Base-by-base conservation (phyloP, 2,329 filamentous ascomycete species). In the Colletotrichum caudatum region DNA sequence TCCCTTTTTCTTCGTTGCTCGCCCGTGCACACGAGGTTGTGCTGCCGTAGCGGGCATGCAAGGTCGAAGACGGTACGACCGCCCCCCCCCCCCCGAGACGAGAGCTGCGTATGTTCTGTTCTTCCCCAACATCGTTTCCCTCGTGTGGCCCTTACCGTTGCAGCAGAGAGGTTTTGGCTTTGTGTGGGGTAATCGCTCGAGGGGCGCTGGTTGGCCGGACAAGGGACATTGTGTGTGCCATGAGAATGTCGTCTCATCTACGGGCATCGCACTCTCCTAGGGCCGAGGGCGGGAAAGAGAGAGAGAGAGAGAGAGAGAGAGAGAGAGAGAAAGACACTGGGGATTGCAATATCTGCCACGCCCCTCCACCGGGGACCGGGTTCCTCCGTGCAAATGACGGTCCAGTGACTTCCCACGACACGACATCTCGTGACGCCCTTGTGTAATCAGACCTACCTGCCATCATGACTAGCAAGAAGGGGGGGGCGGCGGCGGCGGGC, bases 191-290 rank as follows among this genome's bases (percentile, higher is more conserved):
- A 69, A 14, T 23, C 33, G 62, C 64, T 23, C 35, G 37, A 35
- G 39, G 35, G 39, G 35, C n/a, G 29, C 44, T 60, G 65, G 59
- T 71, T 71, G 69, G 69, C 54, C 46, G 44, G 20, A 33, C 23
- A 16, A 37, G 29, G 20, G 23, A 46, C 23, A 44, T 29, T 3
- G 5, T 26, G 5, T 26, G 23, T 29, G 58, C 20, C 12, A 39
- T 59, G 26, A 59, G 53, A 39, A 69, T 46, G 65, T 71, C 65
- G 69, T 71, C 69, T 71, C 65, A 71, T 69, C 69, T 60, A 64
- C 65, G 69, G 69, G 59, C 65, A 68, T 69, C 46, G 51, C 64
- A 68, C 57, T 26, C 41, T 20, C n/a, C 57, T n/a, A n/a, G 33
- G 44, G 44, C 29, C 12, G 37, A 23, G 29, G 37, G n/a, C n/a